A percentile compares a stretch with the other conserved stretches of the same genome.
Evolutionary conservation across 176 grass and related monocot genomes (phyloP).

Genomic region (Oryza longistaminata): DNA sequence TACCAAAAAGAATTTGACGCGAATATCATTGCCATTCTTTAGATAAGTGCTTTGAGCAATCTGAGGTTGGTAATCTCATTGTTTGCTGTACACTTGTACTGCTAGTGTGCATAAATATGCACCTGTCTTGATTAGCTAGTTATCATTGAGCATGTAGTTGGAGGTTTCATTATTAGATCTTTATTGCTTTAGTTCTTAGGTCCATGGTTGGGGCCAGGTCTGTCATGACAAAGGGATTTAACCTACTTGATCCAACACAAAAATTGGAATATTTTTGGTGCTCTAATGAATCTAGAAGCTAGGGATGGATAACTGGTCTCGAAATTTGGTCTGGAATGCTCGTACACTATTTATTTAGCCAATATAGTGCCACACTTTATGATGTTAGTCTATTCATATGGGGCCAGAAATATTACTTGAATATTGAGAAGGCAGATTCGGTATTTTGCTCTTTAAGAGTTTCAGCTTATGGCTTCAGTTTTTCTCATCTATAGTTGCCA

Average conservation of each 20-base stretch:
- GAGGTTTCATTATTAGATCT: neutral
- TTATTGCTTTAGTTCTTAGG: neutral
- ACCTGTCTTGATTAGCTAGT: neutral
- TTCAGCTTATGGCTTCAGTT: conserved; percentile 3
- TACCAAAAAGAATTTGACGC: neutral
- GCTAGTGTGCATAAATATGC: neutral
- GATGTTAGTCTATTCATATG: neutral
- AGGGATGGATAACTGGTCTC: neutral
- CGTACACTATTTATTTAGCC: neutral
- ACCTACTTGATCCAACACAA: neutral
- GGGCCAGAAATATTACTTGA: neutral
- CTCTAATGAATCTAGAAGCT: conserved; percentile 12
- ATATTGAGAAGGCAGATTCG: neutral
- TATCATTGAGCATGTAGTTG: neutral
- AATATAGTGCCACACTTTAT: neutral
- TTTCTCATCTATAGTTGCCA: conserved; percentile 5
- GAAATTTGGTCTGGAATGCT: neutral
- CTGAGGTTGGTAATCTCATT: neutral
- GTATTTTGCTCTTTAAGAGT: neutral
- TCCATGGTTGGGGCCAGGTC: conserved; percentile 9
- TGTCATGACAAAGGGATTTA: neutral
- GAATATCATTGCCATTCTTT: neutral
- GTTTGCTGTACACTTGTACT: neutral
- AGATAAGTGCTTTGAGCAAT: neutral
- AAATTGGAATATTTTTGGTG: neutral